A percentile compares a stretch with the other conserved stretches of the same genome.
phyloP scores from a whole-genome alignment of 805 yeast genomes.

The Kazachstania psychrophila region DNA sequence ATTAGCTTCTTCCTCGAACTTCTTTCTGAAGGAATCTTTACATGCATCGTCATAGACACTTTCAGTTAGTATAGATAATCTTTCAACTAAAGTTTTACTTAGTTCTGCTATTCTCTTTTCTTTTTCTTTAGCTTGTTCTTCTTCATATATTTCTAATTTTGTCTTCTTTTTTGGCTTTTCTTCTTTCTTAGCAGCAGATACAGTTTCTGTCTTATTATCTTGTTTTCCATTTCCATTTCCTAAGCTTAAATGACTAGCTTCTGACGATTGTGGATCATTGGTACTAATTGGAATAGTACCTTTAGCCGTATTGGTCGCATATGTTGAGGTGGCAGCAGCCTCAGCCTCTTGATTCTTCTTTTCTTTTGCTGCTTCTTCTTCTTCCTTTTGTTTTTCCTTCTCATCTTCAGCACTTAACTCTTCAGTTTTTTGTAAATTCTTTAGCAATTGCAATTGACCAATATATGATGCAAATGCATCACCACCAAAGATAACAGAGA shows the following conservation, averaged over 20 bases:
- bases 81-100: slow-evolving; percentile 46
- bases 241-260: background rate
- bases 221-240: too few species aligned
- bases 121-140: slow-evolving; percentile 61
- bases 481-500: slow-evolving; percentile 74
- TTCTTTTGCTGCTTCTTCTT: slow-evolving; percentile 22
- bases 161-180: slow-evolving; percentile 37
- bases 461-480: slow-evolving; percentile 80
- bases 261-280: too few species aligned
- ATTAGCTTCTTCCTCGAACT: slow-evolving; percentile 75
- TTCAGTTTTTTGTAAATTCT: slow-evolving; percentile 59
- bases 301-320: slow-evolving; percentile 3
- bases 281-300: background rate
- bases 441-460: slow-evolving; percentile 76
- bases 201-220: background rate
- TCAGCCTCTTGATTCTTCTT: slow-evolving; percentile 5
- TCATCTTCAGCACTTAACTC: slow-evolving; percentile 43
- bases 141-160: slow-evolving; percentile 55
- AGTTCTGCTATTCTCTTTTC: slow-evolving; percentile 56
- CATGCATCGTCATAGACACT: slow-evolving; percentile 58
- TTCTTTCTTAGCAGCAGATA: slow-evolving; percentile 10
- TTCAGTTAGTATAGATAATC: slow-evolving; percentile 48
- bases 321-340: background rate
- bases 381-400: slow-evolving; percentile 29
- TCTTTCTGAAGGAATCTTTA: slow-evolving; percentile 49